phyloP scores from a whole-genome alignment of 2,329 filamentous ascomycete genomes.

The Raffaelea deltoideospora region DNA sequence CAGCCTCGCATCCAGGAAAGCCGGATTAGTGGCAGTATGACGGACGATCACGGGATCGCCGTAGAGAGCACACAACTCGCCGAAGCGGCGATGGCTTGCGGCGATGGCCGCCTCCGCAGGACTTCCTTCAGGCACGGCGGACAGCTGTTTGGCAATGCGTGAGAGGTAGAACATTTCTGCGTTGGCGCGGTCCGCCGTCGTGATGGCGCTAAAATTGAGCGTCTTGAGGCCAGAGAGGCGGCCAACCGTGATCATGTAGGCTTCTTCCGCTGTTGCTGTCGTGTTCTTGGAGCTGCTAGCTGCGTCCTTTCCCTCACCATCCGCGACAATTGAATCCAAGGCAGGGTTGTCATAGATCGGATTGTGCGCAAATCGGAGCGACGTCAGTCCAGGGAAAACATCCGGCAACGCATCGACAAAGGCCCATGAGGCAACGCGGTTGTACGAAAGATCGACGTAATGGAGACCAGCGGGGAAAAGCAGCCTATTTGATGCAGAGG shows the following conservation, averaged over 20 bases:
- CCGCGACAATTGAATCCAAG: no score
- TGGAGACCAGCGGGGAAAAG: slow-evolving; percentile 39
- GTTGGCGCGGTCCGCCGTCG: slow-evolving; percentile 60
- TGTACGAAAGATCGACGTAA: slow-evolving; percentile 62
- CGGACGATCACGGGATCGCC: slow-evolving; percentile 53
- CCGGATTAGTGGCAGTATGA: slow-evolving; percentile 48
- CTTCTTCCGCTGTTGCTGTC: slow-evolving; percentile 47
- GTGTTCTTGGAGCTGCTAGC: slow-evolving; percentile 1
- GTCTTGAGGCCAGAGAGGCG: slow-evolving; percentile 52
- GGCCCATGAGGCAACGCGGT: slow-evolving; percentile 51
- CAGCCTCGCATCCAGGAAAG: slow-evolving; percentile 68
- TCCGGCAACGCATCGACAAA: slow-evolving; percentile 56
- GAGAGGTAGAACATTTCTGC: slow-evolving; percentile 90
- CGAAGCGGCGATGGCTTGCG: slow-evolving; percentile 53
- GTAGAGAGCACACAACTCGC: slow-evolving; percentile 59
- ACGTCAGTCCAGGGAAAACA: slow-evolving; percentile 57
- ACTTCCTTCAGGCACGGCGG: slow-evolving; percentile 35
- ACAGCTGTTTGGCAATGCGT: slow-evolving; percentile 63
- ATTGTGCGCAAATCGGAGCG: slow-evolving; percentile 72
- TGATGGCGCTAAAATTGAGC: slow-evolving; percentile 63
- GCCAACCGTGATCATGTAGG: slow-evolving; percentile 76
- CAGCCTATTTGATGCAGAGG: no score
- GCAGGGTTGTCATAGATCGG: slow-evolving; percentile 53
- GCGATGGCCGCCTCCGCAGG: slow-evolving; percentile 42
- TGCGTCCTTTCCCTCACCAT: no score